Percentiles rank a stretch among this genome's conserved stretches.
phyloP scores from a whole-genome alignment of 169 alveolate genomes.

The Fabrea salina region DNA sequence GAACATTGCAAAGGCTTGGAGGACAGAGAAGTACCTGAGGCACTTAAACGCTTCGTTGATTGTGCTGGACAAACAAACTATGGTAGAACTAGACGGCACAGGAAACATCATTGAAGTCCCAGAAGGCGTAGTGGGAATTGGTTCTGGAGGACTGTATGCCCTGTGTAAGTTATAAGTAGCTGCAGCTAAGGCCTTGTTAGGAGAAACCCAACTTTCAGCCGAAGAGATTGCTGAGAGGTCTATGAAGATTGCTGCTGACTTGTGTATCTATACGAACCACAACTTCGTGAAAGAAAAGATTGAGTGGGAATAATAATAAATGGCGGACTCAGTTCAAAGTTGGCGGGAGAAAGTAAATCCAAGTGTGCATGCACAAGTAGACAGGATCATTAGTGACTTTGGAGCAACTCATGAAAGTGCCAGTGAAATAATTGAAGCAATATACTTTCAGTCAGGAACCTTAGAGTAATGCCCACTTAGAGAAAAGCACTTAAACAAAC shows the following conservation, averaged over 20 bases:
- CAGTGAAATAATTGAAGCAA: too few relatives aligned
- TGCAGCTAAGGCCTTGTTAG: constrained; percentile 56
- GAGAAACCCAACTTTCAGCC: constrained; percentile 39
- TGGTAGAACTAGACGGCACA: constrained; percentile 51
- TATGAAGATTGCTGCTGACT: constrained; percentile 65
- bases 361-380: too few relatives aligned
- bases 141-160: constrained; percentile 62
- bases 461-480: too few relatives aligned
- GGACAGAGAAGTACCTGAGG: constrained; percentile 47
- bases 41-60: constrained; percentile 42
- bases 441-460: too few relatives aligned
- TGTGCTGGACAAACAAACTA: constrained; percentile 45
- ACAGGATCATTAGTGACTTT: too few relatives aligned
- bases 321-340: too few relatives aligned
- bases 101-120: constrained; percentile 54
- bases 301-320: constrained; percentile 2
- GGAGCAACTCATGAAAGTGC: too few relatives aligned
- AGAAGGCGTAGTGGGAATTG: constrained; percentile 50
- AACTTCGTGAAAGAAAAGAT: constrained; percentile 23
- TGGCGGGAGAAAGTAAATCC: too few relatives aligned
- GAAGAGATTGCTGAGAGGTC: constrained; percentile 51
- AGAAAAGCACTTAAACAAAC: too few relatives aligned
- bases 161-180: too few relatives aligned
- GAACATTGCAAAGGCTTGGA: constrained; percentile 59
- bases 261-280: constrained; percentile 54